phyloP scores from a whole-genome alignment of 1,284 basidiomycete genomes.

The Sutorius eximius region DNA sequence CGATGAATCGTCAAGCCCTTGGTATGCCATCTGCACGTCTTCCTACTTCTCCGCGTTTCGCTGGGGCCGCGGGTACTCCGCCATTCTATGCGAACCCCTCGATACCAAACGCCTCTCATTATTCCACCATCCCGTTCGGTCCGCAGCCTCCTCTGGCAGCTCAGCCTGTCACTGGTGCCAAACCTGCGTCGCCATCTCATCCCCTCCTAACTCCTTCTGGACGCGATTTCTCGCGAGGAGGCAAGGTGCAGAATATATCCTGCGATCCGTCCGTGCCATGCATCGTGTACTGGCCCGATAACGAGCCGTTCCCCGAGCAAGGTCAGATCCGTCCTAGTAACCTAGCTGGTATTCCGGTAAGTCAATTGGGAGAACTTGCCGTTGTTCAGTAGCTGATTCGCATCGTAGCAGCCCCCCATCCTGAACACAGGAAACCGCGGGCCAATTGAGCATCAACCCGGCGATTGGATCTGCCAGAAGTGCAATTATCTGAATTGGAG shows the following conservation, averaged over 20 bases:
- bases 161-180: conserved; percentile 21
- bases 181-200: conserved; percentile 44
- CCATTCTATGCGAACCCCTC: conserved; percentile 16
- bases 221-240: conserved; percentile 67
- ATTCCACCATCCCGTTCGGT: conserved; percentile 17
- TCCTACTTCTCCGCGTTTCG: conserved; percentile 45
- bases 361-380: conserved; percentile 22
- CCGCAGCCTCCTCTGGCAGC: conserved; percentile 17
- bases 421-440: conserved; percentile 87
- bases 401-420: conserved; percentile 70
- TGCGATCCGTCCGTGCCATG: conserved; percentile 66
- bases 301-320: conserved; percentile 74
- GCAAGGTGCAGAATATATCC: conserved; percentile 75
- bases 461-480: conserved; percentile 86
- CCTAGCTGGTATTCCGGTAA: conserved; percentile 53
- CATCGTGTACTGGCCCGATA: conserved; percentile 85
- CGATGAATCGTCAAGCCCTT: conserved; percentile 30
- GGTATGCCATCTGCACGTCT: conserved; percentile 36
- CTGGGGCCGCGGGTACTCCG: conserved; percentile 16
- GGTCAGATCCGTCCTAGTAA: conserved; percentile 69
- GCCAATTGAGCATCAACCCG: conserved; percentile 82
- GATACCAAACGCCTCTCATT: conserved; percentile 27
- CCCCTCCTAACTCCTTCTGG: conserved; percentile 78
- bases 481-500: conserved; percentile 88
- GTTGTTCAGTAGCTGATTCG: background rate